Evolutionary conservation across 768 basidiomycete genomes (phyloP), one percentile per base, ranked within the genome.

Genomic region (Hortiboletus flavorubellus): DNA sequence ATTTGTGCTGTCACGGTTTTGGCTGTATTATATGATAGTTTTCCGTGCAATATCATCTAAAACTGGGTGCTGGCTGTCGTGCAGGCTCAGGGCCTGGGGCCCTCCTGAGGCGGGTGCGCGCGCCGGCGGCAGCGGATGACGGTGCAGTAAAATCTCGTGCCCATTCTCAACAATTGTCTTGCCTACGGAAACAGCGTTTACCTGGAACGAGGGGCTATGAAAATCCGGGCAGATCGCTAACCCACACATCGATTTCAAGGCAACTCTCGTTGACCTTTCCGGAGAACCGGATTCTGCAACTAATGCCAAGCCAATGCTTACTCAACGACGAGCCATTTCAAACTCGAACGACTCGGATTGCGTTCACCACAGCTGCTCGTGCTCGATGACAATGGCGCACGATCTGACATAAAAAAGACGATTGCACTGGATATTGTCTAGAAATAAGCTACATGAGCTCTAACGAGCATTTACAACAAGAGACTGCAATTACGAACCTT

Each of bases 181-280:
- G 69, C 68, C 18, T 70, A 70, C 29, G 69, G 60, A 70, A 39
- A 69, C 69, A 4, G 42, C 60, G 2, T 70, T 70, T 38, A 45
- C 69, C 5, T 69, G 69, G 69, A 68, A 65, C 34, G 68, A 70
- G 12, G 62, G 65, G 11, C 47, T 58, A 11, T 68, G 61, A 23
- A 69, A 66, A 21, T 63, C 67, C 29, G 50, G 65, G 33, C 69
- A 70, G 42, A 69, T 65, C 10, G 43, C 70, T n/a, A 59, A 70
- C 34, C 69, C 67, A 1, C 49, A 66, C 9, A 59, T 68, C n/a
- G 57, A 67, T 42, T 61, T 70, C 56, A 49, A 55, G 23, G 49
- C 64, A 4, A 33, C 29, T 4, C 53, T 69, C 37, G 53, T 70
- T 12, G 69, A 69, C n/a, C 68, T 69, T 11, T 68, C 59, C 18